These are phyloP conservation scores for Curvularia sp. DNA, from an alignment of 2,329 filamentous ascomycete genomes.

Conservation along the genomic window DNA sequence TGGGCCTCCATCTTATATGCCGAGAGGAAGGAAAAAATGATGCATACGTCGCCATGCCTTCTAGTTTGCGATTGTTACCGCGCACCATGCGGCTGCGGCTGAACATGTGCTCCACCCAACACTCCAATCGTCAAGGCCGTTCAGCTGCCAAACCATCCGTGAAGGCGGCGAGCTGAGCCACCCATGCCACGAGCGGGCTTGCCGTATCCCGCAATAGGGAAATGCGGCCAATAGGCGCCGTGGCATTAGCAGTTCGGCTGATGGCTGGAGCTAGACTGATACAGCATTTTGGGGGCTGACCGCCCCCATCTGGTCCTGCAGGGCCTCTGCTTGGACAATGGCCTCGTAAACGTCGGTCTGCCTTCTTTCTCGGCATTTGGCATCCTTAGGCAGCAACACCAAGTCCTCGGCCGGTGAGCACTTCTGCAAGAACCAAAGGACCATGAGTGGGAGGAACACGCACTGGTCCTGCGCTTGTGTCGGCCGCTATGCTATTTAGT, in stretches of 20 bases:
- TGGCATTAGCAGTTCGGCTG: slow-evolving; percentile 1
- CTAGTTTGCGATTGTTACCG: no score
- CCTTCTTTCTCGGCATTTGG: not conserved
- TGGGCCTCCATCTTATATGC: not conserved
- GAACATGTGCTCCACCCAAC: not conserved
- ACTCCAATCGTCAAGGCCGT: not conserved
- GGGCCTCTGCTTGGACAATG: not conserved
- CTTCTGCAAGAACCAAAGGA: not conserved
- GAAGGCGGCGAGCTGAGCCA: slow-evolving; percentile 4
- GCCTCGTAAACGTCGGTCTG: not conserved
- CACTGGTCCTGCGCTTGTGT: not conserved
- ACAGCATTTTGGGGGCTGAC: slow-evolving; percentile 4
- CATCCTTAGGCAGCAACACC: not conserved
- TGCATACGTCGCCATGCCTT: not conserved
- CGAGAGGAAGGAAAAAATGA: not conserved
- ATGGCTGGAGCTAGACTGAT: slow-evolving; percentile 1
- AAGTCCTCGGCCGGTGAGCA: not conserved
- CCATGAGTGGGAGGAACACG: not conserved
- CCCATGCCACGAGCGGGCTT: not conserved
- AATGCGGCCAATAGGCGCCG: slow-evolving; percentile 1
- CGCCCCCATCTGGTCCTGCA: slow-evolving; percentile 1
- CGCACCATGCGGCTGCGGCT: not conserved
- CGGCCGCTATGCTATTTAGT: not conserved
- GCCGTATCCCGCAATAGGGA: not conserved
- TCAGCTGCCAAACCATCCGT: not conserved